Percentiles rank a stretch among this genome's conserved stretches.
These are phyloP conservation scores for Linum lewisii DNA, from an alignment of 345 rosid species.

Conservation along the genomic window DNA sequence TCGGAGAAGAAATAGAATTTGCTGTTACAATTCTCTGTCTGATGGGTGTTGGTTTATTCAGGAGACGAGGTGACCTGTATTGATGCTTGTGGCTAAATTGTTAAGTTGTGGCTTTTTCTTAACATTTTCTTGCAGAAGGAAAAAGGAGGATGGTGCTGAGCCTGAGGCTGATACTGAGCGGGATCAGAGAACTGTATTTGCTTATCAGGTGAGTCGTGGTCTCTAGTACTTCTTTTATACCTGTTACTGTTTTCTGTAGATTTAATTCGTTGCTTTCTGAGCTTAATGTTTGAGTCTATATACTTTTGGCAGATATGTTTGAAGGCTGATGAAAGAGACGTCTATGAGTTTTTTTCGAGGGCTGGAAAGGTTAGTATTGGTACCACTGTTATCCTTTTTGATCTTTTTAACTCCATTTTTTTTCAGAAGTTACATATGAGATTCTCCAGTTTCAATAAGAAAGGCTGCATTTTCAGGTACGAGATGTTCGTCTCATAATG, in stretches of 20 bases:
- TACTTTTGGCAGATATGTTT: conserved; percentile 48
- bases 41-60: background rate
- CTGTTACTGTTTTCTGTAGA: conserved; percentile 2
- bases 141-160: conserved; percentile 65
- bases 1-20: conserved; percentile 5
- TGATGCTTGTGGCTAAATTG: conserved; percentile 1
- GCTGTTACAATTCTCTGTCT: conserved; percentile 1
- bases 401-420: background rate
- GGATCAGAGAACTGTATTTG: conserved; percentile 98
- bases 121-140: conserved; percentile 45
- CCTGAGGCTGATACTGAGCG: conserved; percentile 98
- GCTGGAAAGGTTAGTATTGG: conserved; percentile 81
- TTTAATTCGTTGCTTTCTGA: background rate
- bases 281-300: conserved; percentile 8
- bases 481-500: conserved; percentile 96
- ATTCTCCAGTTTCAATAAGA: conserved; percentile 3
- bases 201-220: conserved; percentile 64
- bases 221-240: background rate
- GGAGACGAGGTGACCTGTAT: conserved; percentile 1
- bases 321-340: conserved; percentile 93
- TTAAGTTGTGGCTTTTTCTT: conserved; percentile 14
- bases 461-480: conserved; percentile 48
- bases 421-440: background rate
- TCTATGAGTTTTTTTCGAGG: conserved; percentile 85
- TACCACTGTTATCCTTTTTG: background rate